Base-by-base conservation (phyloP, 108 stramenopile genomes). In the Nitzschia sp. region DNA sequence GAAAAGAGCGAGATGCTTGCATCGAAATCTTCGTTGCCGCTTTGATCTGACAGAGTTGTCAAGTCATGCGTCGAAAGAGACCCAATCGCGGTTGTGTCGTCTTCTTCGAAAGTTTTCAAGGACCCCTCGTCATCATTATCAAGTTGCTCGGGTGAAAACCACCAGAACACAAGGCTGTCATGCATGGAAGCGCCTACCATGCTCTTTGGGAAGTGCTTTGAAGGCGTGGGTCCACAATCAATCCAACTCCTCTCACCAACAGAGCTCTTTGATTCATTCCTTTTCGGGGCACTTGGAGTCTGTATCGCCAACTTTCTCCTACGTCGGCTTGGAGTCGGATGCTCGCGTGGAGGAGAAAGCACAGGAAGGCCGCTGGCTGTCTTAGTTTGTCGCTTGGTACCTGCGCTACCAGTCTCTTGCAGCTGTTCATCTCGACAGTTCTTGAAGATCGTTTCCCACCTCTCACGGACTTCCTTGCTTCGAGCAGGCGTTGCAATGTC, bases 401-500 rank as follows among this genome's bases (percentile, higher is more conserved):
- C 45, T 45, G 13, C 45, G 13, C n/a, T n/a, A n/a, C n/a, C n/a
- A 4, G 51, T 53, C 13, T 21, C 56, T 57, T 57, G 27, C 4
- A 29, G 23, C 6, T 25, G 9, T 5, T 57, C 15, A 29, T 57
- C 30, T 3, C 2, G 23, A 29, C 6, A 5, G 24, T 25, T 62
- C 61, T 46, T 42, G 42, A 62, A 62, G 2, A 45, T 42, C 19
- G 11, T 62, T 34, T 62, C 61, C 61, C 61, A 62, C 9, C 42
- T 38, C 24, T 42, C 25, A 25, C 61, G 35, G 2, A 62, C 61
- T 42, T 31, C 35, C 26, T n/a, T 25, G 1, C 61, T 42, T 6
- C 88, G 80, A 59, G 87, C 88, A 6, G 82, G 82, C 11, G 58
- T 57, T 8, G 82, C 71, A 59, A 83, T 83, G 35, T 83, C 82